Percentiles rank a stretch among this genome's conserved stretches.
Conservation (phyloP, 805 yeast species). For the Saccharomycopsis fermentans region DNA sequence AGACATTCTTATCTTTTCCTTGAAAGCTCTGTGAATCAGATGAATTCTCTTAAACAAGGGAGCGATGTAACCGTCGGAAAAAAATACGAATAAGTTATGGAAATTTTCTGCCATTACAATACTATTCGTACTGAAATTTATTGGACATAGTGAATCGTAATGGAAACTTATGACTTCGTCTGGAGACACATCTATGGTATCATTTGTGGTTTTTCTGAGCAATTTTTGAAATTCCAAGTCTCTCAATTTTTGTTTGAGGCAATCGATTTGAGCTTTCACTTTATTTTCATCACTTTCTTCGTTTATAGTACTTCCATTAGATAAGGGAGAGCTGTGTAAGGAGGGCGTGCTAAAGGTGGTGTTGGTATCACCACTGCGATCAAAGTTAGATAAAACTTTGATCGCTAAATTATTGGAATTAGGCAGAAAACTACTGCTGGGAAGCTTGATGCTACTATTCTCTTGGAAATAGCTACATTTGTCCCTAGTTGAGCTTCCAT, state of each 20-base stretch:
- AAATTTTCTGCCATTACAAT: background rate
- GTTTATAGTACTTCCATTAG: background rate
- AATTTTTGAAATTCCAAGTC: background rate
- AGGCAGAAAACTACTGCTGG: no score
- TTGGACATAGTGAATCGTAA: background rate
- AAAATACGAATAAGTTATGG: constrained; percentile 1
- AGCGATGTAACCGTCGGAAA: background rate
- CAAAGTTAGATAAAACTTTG: no score
- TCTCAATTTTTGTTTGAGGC: background rate
- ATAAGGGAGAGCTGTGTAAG: background rate
- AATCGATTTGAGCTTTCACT: background rate
- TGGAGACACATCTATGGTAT: background rate
- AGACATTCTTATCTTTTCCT: background rate
- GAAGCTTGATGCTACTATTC: no score
- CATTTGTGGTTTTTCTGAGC: background rate
- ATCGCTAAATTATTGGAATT: no score
- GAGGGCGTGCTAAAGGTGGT: no score
- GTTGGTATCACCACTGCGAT: no score
- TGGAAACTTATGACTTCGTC: background rate
- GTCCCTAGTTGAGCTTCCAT: background rate
- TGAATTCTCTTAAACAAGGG: background rate
- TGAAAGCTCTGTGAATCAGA: background rate
- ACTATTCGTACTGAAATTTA: background rate
- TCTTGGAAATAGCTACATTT: background rate
- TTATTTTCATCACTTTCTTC: background rate